Evolutionary conservation across 2,329 filamentous ascomycete species (phyloP), one percentile per base, ranked within the genome.

Genomic region (Teratosphaeria viscida): DNA sequence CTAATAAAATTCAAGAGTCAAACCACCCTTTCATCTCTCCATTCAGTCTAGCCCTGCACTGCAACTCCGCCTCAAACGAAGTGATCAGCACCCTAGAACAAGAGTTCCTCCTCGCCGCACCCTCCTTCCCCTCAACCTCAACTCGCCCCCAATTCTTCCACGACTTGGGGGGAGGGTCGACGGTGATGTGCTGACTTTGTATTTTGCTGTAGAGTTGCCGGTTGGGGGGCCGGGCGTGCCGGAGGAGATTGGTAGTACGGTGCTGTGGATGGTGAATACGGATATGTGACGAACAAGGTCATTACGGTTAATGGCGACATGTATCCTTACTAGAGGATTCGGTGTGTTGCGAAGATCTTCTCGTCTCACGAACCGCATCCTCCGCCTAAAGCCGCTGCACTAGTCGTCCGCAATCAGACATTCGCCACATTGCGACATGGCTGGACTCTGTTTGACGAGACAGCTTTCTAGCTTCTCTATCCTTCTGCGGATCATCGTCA

Each of bases 221-320:
- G 66, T 79, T 19, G 76, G 77, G 7, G 67, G 77, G 49, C 65
- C 79, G 3, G 77, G 78, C 0, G 70, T 66, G 52, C 76, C 77
- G 4, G 74, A 76, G 26, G 78, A 80, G 66, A 73, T 79, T 60
- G 77, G 78, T 1, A 76, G 78, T 63, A 77, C 76, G 10, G 76
- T 80, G 8, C 57, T 74, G 10, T 79, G 77, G 77, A 76, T 79
- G 69, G 72, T 77, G 11, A 76, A 74, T 66, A 78, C 73, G 3
- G 71, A 1, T 79, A 77, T 67, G 70, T 78, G 57, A 79, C 77
- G 16, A 78, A 78, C 57, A 78, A 80, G 66, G 74, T 76, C 53
- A 69, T 77, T 27, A 66, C 71, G 27, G 70, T 77, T 56, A 73
- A 76, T 67, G 76, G 76, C 14, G 75, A 75, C 0, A 68, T 74